Conservation (phyloP, 1,284 basidiomycete species). For the Sporisorium iseilematis-ciliati region DNA sequence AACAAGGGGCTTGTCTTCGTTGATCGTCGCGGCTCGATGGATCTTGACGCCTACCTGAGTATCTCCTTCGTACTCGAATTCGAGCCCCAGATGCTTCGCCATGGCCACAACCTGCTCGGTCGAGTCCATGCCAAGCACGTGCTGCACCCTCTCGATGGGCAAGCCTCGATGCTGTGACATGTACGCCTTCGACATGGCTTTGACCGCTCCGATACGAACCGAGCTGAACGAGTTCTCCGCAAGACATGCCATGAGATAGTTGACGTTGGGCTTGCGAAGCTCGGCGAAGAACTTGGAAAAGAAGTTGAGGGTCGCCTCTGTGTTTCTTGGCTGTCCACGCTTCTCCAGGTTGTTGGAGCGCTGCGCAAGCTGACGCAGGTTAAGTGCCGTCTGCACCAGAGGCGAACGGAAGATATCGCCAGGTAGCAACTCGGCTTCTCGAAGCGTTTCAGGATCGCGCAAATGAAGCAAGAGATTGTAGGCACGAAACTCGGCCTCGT, state of each 20-base stretch:
- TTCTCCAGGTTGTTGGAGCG: conserved; percentile 76
- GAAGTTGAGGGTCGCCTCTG: conserved; percentile 73
- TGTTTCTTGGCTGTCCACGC: conserved; percentile 71
- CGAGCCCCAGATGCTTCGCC: conserved; percentile 68
- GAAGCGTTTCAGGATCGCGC: conserved; percentile 82
- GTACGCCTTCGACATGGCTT: conserved; percentile 72
- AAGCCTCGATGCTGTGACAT: conserved; percentile 68
- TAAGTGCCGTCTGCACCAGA: conserved; percentile 83
- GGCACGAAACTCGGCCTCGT: conserved; percentile 94
- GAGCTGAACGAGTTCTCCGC: conserved; percentile 73
- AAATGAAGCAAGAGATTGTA: conserved; percentile 94
- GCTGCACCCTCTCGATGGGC: conserved; percentile 47
- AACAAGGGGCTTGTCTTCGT: conserved; percentile 69
- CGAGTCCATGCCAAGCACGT: conserved; percentile 55
- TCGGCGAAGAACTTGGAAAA: conserved; percentile 75
- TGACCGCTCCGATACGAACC: conserved; percentile 73
- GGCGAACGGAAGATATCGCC: conserved; percentile 78
- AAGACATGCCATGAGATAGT: conserved; percentile 73
- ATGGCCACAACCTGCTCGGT: conserved; percentile 60
- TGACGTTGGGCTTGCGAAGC: conserved; percentile 69
- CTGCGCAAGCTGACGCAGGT: conserved; percentile 84
- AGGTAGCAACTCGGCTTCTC: conserved; percentile 80
- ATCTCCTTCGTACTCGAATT: conserved; percentile 59
- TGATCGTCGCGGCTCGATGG: conserved; percentile 73
- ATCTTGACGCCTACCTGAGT: conserved; percentile 24